phyloP scores from a whole-genome alignment of 352 stramenopile species.

The Phytophthora pinifolia region DNA sequence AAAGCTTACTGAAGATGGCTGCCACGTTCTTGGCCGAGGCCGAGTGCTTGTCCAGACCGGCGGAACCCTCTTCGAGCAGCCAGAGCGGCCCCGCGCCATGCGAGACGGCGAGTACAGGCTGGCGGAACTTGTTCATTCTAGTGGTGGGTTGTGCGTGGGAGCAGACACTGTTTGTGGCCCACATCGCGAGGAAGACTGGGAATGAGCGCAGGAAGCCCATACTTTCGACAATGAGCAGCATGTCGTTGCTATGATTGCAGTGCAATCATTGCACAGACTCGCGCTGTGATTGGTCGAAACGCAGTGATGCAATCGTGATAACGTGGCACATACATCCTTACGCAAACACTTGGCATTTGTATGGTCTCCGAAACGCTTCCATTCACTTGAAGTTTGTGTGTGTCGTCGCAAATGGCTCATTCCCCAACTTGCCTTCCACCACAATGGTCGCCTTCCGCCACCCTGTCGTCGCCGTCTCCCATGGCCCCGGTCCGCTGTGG shows the following conservation, averaged over 20 bases:
- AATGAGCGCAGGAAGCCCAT: constrained; percentile 14
- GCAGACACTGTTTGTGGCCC: neutral
- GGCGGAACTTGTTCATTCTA: constrained; percentile 29
- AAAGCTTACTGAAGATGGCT: constrained; percentile 36
- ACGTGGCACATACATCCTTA: constrained; percentile 9
- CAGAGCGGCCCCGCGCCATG: constrained; percentile 53
- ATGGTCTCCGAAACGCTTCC: neutral
- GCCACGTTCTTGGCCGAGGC: constrained; percentile 31
- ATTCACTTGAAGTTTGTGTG: constrained; percentile 2
- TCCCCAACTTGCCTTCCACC: constrained; percentile 10
- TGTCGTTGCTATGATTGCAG: too few relatives aligned
- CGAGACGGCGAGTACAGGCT: constrained; percentile 40
- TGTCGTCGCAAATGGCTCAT: constrained; percentile 14
- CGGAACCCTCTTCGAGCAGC: constrained; percentile 34
- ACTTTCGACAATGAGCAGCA: neutral
- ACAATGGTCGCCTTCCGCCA: constrained; percentile 30
- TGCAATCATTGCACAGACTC: neutral
- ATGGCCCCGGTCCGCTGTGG: constrained; percentile 57
- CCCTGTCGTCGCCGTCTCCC: constrained; percentile 45
- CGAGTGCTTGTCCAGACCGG: constrained; percentile 25
- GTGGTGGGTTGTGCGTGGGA: neutral
- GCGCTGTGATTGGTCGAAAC: constrained; percentile 10
- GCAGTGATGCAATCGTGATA: constrained; percentile 19
- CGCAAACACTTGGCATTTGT: constrained; percentile 1
- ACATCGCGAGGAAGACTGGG: constrained; percentile 12